These are phyloP conservation scores for Cyberlindnera maritima DNA, from an alignment of 805 yeast genomes.

Conservation along the genomic window DNA sequence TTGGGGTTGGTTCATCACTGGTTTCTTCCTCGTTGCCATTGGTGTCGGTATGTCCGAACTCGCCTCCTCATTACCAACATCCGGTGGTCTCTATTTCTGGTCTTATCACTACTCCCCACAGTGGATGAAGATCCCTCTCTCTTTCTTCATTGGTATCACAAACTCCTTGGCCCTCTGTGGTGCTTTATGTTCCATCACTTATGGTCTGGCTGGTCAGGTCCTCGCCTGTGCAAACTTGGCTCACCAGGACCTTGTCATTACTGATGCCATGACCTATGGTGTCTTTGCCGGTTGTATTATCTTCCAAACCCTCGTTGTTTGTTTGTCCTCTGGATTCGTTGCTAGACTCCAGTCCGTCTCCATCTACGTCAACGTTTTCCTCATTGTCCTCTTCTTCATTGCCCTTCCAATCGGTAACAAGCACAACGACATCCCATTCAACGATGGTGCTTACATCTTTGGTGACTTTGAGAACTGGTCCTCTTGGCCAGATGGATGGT, in stretches of 20 bases:
- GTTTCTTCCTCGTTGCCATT: conserved; percentile 51
- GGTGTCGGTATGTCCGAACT: conserved; percentile 64
- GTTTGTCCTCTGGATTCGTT: conserved; percentile 49
- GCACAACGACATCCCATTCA: conserved; percentile 34
- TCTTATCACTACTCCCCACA: conserved; percentile 64
- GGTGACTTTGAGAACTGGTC: conserved; percentile 48
- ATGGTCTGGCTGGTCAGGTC: conserved; percentile 68
- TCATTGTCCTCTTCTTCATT: conserved; percentile 51
- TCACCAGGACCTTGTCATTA: conserved; percentile 41
- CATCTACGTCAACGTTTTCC: conserved; percentile 46
- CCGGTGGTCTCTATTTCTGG: conserved; percentile 73
- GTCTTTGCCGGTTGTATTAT: conserved; percentile 60
- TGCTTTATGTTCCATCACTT: conserved; percentile 66
- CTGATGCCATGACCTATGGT: conserved; percentile 56
- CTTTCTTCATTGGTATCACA: conserved; percentile 63
- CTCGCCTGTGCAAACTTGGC: conserved; percentile 49
- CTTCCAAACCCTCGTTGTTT: conserved; percentile 34
- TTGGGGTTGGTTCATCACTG: conserved; percentile 73
- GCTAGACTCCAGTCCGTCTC: conserved; percentile 57
- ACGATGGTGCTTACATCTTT: conserved; percentile 53
- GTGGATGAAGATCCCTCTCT: conserved; percentile 45
- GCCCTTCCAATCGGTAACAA: conserved; percentile 58
- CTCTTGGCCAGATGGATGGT: conserved; percentile 60
- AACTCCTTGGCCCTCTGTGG: conserved; percentile 65
- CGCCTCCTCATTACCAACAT: conserved; percentile 68